These are phyloP conservation scores for Heliamphora exappendiculata DNA, from an alignment of 148 eudicot species.

Conservation along the genomic window DNA sequence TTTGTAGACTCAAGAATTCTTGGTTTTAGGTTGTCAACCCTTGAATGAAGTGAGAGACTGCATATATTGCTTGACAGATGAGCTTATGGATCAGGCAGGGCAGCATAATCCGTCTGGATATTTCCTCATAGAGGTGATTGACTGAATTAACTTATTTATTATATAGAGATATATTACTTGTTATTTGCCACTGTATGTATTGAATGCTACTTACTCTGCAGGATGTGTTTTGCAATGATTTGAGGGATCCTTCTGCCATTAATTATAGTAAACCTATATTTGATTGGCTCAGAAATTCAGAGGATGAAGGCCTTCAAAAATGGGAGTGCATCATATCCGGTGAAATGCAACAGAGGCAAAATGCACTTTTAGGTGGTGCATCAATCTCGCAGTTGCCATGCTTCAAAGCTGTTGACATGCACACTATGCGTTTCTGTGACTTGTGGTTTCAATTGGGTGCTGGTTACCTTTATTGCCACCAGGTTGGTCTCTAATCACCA, in stretches of 20 bases:
- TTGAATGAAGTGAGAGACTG: conserved; percentile 76
- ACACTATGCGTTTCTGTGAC: conserved; percentile 60
- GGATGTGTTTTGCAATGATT: conserved; percentile 79
- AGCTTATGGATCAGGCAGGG: conserved; percentile 60
- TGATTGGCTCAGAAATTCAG: conserved; percentile 64
- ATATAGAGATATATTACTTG: no score
- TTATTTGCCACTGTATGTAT: no score
- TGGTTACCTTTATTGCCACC: conserved; percentile 90
- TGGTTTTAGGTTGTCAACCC: conserved; percentile 71
- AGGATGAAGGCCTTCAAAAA: conserved; percentile 62
- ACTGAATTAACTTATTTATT: no score
- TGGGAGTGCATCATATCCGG: conserved; percentile 76
- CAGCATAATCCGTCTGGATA: conserved; percentile 78
- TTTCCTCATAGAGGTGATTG: conserved; percentile 87
- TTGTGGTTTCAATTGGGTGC: conserved; percentile 74
- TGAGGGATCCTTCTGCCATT: conserved; percentile 51
- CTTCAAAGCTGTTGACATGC: conserved; percentile 57
- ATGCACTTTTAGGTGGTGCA: conserved; percentile 28
- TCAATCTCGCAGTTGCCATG: conserved; percentile 40
- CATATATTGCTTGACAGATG: conserved; percentile 72
- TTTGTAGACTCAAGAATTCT: conserved; percentile 67
- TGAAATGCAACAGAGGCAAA: conserved; percentile 36
- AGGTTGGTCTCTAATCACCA: no score
- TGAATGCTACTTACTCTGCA: no score
- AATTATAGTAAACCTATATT: conserved; percentile 80